These are phyloP conservation scores for Limonium bicolor DNA, from an alignment of 148 eudicot genomes.

Conservation along the genomic window DNA sequence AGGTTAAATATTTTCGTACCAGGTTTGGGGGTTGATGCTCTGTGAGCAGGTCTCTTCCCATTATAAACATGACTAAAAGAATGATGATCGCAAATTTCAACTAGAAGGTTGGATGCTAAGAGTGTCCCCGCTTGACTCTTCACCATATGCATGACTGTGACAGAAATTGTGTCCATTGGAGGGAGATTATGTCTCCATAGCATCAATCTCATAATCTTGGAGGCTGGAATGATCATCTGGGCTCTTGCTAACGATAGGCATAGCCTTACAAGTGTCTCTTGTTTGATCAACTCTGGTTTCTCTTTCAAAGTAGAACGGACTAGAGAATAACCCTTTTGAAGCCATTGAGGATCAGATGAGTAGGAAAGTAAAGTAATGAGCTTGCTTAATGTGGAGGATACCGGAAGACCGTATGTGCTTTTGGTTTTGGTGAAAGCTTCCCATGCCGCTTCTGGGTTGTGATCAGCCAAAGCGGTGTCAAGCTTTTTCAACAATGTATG, in stretches of 20 bases:
- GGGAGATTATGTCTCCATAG: slow-evolving; percentile 32
- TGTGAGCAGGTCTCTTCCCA: slow-evolving; percentile 16
- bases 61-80: slow-evolving; percentile 9
- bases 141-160: slow-evolving; percentile 65
- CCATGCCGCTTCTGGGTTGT: slow-evolving; percentile 53
- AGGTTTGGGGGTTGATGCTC: slow-evolving; percentile 23
- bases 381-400: slow-evolving; percentile 19
- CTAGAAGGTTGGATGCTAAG: slow-evolving; percentile 65
- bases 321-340: slow-evolving; percentile 38
- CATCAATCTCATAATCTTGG: slow-evolving; percentile 58
- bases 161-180: slow-evolving; percentile 22
- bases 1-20: slow-evolving; percentile 56
- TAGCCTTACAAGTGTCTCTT: slow-evolving; percentile 34
- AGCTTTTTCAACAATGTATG: slow-evolving; percentile 31
- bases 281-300: slow-evolving; percentile 29
- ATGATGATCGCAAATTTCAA: slow-evolving; percentile 41
- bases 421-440: slow-evolving; percentile 39
- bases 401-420: slow-evolving; percentile 48
- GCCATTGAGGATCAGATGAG: slow-evolving; percentile 43
- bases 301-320: slow-evolving; percentile 24
- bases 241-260: slow-evolving; percentile 68
- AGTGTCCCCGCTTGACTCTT: slow-evolving; percentile 52
- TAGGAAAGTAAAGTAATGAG: slow-evolving; percentile 53
- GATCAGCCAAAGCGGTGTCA: slow-evolving; percentile 34
- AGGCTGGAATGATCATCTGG: slow-evolving; percentile 50